A percentile compares a stretch with the other conserved stretches of the same genome.
These are phyloP conservation scores for Xylariaceae sp. DNA, from an alignment of 2,329 filamentous ascomycete genomes.

Conservation along the genomic window DNA sequence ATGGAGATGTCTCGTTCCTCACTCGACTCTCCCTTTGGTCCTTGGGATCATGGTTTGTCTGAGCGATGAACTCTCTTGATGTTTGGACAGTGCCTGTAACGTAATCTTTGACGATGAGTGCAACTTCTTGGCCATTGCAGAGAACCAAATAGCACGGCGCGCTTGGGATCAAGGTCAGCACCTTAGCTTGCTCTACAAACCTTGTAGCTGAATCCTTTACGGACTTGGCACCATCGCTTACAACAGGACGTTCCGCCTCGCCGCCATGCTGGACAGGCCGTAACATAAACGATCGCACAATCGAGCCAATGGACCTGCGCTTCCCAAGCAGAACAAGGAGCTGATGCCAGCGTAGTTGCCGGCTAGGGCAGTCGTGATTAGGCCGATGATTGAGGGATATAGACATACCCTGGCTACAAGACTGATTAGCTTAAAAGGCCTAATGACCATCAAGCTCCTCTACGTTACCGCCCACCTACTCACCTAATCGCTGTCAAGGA, in stretches of 20 bases:
- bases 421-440: conserved; percentile 3
- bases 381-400: conserved; percentile 58
- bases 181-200: conserved; percentile 25
- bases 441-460: background rate
- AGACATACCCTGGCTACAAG: conserved; percentile 47
- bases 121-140: conserved; percentile 53
- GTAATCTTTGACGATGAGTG: conserved; percentile 63
- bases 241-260: background rate
- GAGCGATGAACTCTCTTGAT: conserved; percentile 57
- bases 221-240: background rate
- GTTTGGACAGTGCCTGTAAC: conserved; percentile 49
- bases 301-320: conserved; percentile 58
- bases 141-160: conserved; percentile 64
- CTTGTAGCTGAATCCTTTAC: background rate
- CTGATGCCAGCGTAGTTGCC: conserved; percentile 53
- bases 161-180: conserved; percentile 47
- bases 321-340: conserved; percentile 59
- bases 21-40: conserved; percentile 23
- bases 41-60: conserved; percentile 61
- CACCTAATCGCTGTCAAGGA: conserved; percentile 56
- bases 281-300: conserved; percentile 48
- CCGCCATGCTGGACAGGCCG: background rate
- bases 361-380: conserved; percentile 49
- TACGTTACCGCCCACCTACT: conserved; percentile 14
- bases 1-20: conserved; percentile 3